Base-by-base conservation (phyloP, 2,329 filamentous ascomycete genomes). In the Teratosphaeria pseudoeucalypti region DNA sequence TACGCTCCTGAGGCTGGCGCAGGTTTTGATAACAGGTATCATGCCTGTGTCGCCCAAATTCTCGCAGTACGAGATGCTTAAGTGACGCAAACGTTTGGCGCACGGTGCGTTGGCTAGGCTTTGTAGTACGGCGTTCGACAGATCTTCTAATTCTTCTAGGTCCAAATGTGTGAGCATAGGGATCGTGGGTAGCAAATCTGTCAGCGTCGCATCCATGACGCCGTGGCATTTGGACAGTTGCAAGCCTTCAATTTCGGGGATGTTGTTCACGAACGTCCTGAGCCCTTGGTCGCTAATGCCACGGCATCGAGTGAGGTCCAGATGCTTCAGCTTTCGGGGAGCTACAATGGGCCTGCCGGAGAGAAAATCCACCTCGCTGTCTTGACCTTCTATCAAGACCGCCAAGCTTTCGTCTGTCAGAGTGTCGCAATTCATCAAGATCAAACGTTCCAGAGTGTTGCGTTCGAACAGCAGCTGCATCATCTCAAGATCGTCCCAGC, bases 61-160 rank as follows among this genome's bases (percentile, higher is more conserved):
- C 72, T 95, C 92, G 72, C 94, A 99, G 72, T 91, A 95, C 68
- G 90, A 92, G 66, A 97, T 82, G 58, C 90, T 92, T 6, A 97
- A 81, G 70, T 96, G 91, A 65, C 88, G 81, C 6, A 99, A 79
- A 26, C 76, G 79, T 0, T 81, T 74, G 0, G 87, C 87, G 70
- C 90, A 95, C 0, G 90, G 87, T 0, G 90, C 83, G 66, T 84
- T 87, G 55, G 90, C 85, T 7, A 99, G 79, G 62, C 88, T 84
- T 58, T 90, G 81, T 2, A 96, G 77, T 0, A 90, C 77, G 3
- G 78, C 76, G 70, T 97, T 95, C 19, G 88, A 92, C 14, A 97
- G 76, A 32, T 85, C 80, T 5, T 85, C 81, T 12, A 96, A 79
- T 66, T 96, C 92, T 73, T 99, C 94, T 2, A 97, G 77, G 65